These are phyloP conservation scores for Aspergillus sparsus DNA, from an alignment of 495 filamentous ascomycete genomes.

Conservation along the genomic window DNA sequence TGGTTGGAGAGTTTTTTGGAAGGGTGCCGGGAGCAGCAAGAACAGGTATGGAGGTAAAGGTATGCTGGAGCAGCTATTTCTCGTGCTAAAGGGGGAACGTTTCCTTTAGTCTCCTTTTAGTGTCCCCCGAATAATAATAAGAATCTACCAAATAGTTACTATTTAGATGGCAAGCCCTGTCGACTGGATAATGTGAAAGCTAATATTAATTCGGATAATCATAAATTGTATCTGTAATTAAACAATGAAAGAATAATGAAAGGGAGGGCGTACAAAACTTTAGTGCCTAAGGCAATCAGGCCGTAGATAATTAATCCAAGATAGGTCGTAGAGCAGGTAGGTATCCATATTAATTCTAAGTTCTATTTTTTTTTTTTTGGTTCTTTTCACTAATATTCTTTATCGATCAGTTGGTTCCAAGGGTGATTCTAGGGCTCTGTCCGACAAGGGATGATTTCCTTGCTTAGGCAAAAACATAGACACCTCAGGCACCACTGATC, in stretches of 20 bases:
- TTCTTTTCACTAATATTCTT: background rate
- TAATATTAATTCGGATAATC: no score
- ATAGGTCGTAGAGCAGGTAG: no score
- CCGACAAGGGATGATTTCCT: background rate
- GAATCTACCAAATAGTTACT: background rate
- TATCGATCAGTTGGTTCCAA: background rate
- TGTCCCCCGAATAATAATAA: background rate
- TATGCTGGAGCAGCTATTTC: slow-evolving; percentile 12
- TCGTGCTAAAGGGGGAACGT: background rate
- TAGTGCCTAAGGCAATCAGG: background rate
- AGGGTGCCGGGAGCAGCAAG: slow-evolving; percentile 24
- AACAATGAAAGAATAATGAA: background rate
- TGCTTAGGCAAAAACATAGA: background rate
- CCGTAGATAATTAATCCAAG: background rate
- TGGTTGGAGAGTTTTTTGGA: slow-evolving; percentile 22
- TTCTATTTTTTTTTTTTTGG: background rate
- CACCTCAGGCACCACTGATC: slow-evolving; percentile 3
- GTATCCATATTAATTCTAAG: no score
- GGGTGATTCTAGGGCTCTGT: slow-evolving; percentile 2
- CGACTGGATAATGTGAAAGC: background rate
- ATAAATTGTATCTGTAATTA: no score
- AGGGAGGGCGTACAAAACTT: background rate
- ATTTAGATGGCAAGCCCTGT: background rate
- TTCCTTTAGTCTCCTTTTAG: slow-evolving; percentile 6
- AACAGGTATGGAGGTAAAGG: slow-evolving; percentile 7